Conservation (phyloP, 2,329 filamentous ascomycete species). For the Neofusicoccum sp. region DNA sequence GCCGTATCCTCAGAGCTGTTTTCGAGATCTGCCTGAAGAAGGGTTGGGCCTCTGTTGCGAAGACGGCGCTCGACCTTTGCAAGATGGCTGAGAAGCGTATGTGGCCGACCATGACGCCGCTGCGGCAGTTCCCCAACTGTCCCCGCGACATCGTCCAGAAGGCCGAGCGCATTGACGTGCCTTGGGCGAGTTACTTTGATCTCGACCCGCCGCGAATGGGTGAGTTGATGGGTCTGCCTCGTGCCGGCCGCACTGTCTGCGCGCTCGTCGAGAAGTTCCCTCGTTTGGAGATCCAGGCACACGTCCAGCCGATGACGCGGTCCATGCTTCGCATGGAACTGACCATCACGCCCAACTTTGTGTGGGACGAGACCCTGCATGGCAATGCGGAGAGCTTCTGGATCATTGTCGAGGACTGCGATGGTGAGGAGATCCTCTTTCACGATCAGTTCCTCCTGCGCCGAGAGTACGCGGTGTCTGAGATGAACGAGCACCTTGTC, state of each 20-base stretch:
- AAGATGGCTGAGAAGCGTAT: slow-evolving; percentile 99
- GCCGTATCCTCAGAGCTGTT: slow-evolving; percentile 90
- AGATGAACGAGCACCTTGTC: slow-evolving; percentile 90
- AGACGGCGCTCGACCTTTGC: slow-evolving; percentile 89
- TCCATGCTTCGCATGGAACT: slow-evolving; percentile 91
- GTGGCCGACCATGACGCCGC: slow-evolving; percentile 98
- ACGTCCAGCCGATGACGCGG: slow-evolving; percentile 91
- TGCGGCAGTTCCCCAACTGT: slow-evolving; percentile 85
- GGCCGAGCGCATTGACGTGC: slow-evolving; percentile 90
- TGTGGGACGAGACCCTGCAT: slow-evolving; percentile 90
- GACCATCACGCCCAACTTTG: slow-evolving; percentile 89
- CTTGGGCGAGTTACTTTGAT: slow-evolving; percentile 93
- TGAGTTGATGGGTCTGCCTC: slow-evolving; percentile 87
- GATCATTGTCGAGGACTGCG: slow-evolving; percentile 96
- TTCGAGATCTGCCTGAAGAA: slow-evolving; percentile 98
- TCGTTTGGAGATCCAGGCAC: slow-evolving; percentile 86
- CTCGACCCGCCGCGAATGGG: slow-evolving; percentile 96
- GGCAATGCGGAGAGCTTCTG: slow-evolving; percentile 91
- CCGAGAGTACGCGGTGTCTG: slow-evolving; percentile 81
- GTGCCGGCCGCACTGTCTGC: slow-evolving; percentile 83
- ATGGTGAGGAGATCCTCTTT: slow-evolving; percentile 93
- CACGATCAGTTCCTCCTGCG: slow-evolving; percentile 93
- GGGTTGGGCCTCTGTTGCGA: slow-evolving; percentile 91
- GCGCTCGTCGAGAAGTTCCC: slow-evolving; percentile 90
- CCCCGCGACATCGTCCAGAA: slow-evolving; percentile 86